A percentile compares a stretch with the other conserved stretches of the same genome.
Evolutionary conservation across 2,329 filamentous ascomycete genomes (phyloP).

Genomic region (Aspergillus udagawae): DNA sequence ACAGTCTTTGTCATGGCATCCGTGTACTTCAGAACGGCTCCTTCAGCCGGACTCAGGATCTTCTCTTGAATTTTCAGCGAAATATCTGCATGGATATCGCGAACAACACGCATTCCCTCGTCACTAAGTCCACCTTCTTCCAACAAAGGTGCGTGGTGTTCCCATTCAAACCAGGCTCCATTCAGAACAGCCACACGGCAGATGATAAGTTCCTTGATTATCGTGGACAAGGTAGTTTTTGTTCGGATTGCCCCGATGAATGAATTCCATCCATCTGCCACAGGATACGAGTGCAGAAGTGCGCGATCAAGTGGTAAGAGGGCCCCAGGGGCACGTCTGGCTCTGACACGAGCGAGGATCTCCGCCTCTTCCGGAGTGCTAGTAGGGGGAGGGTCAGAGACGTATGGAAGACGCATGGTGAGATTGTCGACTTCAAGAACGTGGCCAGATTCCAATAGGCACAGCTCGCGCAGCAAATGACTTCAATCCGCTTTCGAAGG

Average conservation of each 20-base stretch:
- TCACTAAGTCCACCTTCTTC: constrained; percentile 54
- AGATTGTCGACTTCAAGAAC: background rate
- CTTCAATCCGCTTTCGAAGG: background rate
- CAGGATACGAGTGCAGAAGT: constrained; percentile 52
- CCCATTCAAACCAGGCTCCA: constrained; percentile 81
- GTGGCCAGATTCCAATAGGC: background rate
- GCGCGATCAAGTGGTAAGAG: constrained; percentile 53
- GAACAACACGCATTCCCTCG: constrained; percentile 37
- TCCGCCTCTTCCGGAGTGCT: constrained; percentile 45
- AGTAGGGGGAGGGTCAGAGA: constrained; percentile 48
- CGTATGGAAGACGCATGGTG: constrained; percentile 54
- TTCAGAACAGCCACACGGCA: constrained; percentile 78
- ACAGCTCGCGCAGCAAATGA: background rate
- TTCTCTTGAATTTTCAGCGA: constrained; percentile 21
- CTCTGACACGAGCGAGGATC: constrained; percentile 49
- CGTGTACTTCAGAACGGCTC: constrained; percentile 67
- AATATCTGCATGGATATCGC: constrained; percentile 27
- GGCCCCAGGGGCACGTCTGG: constrained; percentile 47
- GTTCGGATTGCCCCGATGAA: constrained; percentile 56
- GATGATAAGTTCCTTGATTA: constrained; percentile 72
- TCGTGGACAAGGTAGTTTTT: constrained; percentile 46
- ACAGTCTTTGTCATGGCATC: constrained; percentile 81
- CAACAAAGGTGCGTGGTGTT: constrained; percentile 71
- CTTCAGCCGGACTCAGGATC: constrained; percentile 56
- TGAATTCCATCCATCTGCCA: constrained; percentile 57